A percentile compares a stretch with the other conserved stretches of the same genome.
These are phyloP conservation scores for Brassica rapa DNA, from an alignment of 345 rosid species.

Conservation along the genomic window DNA sequence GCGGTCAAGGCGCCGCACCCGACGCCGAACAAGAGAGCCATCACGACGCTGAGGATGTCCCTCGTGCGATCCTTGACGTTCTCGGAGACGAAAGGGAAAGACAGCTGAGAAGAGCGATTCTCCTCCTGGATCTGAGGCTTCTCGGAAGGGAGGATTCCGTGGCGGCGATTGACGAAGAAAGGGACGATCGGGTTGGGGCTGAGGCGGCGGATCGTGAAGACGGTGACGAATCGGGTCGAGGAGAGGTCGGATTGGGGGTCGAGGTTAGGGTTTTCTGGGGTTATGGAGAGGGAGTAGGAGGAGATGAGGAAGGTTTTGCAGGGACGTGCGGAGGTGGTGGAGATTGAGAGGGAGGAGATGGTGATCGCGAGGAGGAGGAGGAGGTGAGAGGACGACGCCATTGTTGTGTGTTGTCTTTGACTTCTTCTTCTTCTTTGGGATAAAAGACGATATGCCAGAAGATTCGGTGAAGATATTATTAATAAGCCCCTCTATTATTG, in stretches of 20 bases:
- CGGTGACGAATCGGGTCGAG: conserved; percentile 55
- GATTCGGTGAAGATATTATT: conserved; percentile 3
- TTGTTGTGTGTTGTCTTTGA: conserved; percentile 22
- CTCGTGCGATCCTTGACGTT: conserved; percentile 69
- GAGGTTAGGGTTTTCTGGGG: conserved; percentile 53
- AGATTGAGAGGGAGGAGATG: conserved; percentile 38
- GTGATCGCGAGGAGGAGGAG: conserved; percentile 37
- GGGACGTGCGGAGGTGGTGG: conserved; percentile 46
- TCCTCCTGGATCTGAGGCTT: conserved; percentile 25
- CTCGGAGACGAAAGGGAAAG: conserved; percentile 42
- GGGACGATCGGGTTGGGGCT: conserved; percentile 28
- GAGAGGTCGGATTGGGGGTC: conserved; percentile 42
- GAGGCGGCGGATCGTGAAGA: conserved; percentile 61
- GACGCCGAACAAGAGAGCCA: conserved; percentile 83
- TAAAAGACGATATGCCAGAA: background rate
- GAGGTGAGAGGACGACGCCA: conserved; percentile 40
- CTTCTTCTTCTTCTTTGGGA: background rate
- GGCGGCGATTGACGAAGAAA: conserved; percentile 29
- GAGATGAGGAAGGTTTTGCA: conserved; percentile 64
- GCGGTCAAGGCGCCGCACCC: conserved; percentile 96
- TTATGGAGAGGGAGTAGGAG: conserved; percentile 68
- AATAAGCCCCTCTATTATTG: background rate
- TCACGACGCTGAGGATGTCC: conserved; percentile 87
- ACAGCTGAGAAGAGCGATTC: conserved; percentile 28
- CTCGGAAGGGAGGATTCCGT: conserved; percentile 37